Evolutionary conservation across 2,329 filamentous ascomycete genomes (phyloP).

Genomic region (Knufia petricola): DNA sequence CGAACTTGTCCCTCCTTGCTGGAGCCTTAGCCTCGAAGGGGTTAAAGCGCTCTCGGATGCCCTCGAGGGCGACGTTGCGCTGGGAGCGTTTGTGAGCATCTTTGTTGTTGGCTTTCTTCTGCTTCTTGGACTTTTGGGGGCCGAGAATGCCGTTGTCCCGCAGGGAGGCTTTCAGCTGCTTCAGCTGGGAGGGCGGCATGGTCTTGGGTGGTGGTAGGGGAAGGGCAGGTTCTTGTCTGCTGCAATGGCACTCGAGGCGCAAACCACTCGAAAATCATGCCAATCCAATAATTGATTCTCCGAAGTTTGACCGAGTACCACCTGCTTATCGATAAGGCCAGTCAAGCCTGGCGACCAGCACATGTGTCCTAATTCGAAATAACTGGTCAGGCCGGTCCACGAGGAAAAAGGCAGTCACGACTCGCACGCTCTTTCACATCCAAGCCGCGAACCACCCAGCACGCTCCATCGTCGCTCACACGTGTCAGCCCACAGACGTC

Average conservation of each 20-base stretch:
- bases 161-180: slow-evolving; percentile 85
- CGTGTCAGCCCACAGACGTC: too few species aligned
- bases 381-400: too few species aligned
- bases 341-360: too few species aligned
- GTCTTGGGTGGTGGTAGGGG: too few species aligned
- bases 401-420: neutral
- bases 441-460: too few species aligned
- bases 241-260: too few species aligned
- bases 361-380: neutral
- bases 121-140: slow-evolving; percentile 90
- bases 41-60: slow-evolving; percentile 93
- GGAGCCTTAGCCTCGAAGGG: slow-evolving; percentile 89
- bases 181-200: slow-evolving; percentile 95
- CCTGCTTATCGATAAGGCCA: neutral
- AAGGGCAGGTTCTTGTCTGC: too few species aligned
- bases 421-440: neutral
- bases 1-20: slow-evolving; percentile 69
- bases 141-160: slow-evolving; percentile 82
- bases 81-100: slow-evolving; percentile 65
- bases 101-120: slow-evolving; percentile 65
- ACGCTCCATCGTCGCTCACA: too few species aligned
- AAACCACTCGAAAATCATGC: too few species aligned
- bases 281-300: neutral
- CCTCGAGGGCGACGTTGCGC: slow-evolving; percentile 65
- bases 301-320: neutral